Evolutionary conservation across 495 filamentous ascomycete species (phyloP).

Genomic region (Penicillium chermesinum): DNA sequence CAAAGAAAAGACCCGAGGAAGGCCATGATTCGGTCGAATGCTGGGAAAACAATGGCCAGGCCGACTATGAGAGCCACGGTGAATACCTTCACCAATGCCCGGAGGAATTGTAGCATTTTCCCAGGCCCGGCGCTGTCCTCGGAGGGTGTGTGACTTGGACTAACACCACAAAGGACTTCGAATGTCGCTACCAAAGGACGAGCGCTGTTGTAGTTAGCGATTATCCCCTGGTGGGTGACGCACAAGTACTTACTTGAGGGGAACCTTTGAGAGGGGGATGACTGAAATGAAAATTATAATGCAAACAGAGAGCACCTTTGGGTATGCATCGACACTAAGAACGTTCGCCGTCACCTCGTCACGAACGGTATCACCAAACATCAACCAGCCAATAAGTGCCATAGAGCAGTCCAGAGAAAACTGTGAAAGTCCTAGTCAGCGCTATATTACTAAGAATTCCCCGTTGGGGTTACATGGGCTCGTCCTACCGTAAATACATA

Average conservation of each 20-base stretch:
- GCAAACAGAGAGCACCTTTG: conserved; percentile 63
- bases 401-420: conserved; percentile 74
- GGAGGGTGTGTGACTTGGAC: conserved; percentile 24
- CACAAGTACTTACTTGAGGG: conserved; percentile 61
- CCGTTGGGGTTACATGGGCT: neutral
- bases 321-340: conserved; percentile 66
- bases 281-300: conserved; percentile 84
- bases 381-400: conserved; percentile 76
- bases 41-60: conserved; percentile 74
- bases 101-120: conserved; percentile 55
- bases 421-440: conserved; percentile 34
- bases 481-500: conserved; percentile 83
- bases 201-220: conserved; percentile 44
- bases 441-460: neutral
- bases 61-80: conserved; percentile 56
- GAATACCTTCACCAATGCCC: conserved; percentile 54
- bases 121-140: conserved; percentile 45
- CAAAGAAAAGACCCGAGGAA: conserved; percentile 88
- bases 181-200: conserved; percentile 81
- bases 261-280: conserved; percentile 91
- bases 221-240: neutral
- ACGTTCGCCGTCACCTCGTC: conserved; percentile 93
- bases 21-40: conserved; percentile 91
- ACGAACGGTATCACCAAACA: conserved; percentile 83
- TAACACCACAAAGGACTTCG: conserved; percentile 74